Evolutionary conservation across 306 rosid genomes (phyloP).

Genomic region (Cucurbita pepo): DNA sequence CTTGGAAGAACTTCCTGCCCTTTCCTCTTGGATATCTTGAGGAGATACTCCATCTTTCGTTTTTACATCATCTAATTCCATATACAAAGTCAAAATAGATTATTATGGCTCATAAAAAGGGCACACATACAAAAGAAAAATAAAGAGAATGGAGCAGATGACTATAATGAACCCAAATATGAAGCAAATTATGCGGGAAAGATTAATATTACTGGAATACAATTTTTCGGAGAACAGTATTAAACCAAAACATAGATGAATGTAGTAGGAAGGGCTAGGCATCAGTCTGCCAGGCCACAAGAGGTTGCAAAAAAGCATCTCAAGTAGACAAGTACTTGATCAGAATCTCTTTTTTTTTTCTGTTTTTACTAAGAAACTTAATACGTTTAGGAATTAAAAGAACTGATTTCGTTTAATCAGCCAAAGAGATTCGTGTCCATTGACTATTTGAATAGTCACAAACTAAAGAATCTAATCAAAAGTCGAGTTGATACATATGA

Average conservation of each 20-base stretch:
- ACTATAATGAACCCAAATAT: background rate
- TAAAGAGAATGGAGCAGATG: background rate
- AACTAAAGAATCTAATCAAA: background rate
- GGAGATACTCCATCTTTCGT: background rate
- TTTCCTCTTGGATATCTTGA: background rate
- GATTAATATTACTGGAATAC: background rate
- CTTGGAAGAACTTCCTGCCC: background rate
- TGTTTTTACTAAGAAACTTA: background rate
- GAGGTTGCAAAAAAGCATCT: background rate
- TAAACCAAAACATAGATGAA: background rate
- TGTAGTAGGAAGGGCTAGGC: background rate
- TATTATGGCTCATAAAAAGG: background rate
- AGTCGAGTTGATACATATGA: background rate
- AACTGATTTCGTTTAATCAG: background rate
- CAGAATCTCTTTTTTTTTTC: background rate
- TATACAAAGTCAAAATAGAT: background rate
- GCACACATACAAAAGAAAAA: background rate
- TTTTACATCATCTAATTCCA: background rate
- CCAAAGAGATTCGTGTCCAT: background rate
- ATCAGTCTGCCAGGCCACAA: background rate
- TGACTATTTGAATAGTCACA: background rate
- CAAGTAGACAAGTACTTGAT: background rate
- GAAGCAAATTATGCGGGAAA: background rate
- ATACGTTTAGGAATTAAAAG: background rate
- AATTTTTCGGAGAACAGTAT: background rate